phyloP scores from a whole-genome alignment of 2,329 filamentous ascomycete species.

The Fusarium nisikadoi region DNA sequence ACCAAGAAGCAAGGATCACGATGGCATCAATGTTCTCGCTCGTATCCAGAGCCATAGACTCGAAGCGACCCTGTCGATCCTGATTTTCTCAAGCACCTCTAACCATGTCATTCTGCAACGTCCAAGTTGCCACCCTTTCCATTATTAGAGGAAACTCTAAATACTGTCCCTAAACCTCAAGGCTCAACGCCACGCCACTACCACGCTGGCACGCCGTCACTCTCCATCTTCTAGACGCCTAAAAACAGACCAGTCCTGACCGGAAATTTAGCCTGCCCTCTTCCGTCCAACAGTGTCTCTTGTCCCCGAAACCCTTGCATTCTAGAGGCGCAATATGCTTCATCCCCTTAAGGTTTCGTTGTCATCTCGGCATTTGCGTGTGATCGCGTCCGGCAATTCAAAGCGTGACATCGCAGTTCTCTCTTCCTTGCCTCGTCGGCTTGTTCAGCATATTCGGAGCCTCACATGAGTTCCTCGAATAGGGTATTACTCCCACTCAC shows the following conservation, averaged over 20 bases:
- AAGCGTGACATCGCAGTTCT: not conserved
- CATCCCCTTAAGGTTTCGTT: slow-evolving; percentile 1
- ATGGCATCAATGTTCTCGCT: slow-evolving; percentile 12
- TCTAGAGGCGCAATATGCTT: slow-evolving; percentile 4
- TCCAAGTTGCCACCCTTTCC: not conserved
- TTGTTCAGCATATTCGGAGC: slow-evolving; percentile 11
- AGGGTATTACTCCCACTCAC: not conserved
- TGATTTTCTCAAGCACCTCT: slow-evolving; percentile 6
- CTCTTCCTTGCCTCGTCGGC: not conserved
- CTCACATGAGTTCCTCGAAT: slow-evolving; percentile 9
- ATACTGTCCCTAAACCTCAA: not conserved
- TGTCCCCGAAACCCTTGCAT: not conserved
- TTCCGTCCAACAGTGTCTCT: not conserved
- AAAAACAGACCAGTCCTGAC: not conserved
- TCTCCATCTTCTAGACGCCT: not conserved
- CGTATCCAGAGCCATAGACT: not conserved
- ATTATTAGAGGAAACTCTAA: slow-evolving; percentile 15
- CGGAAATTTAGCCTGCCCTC: not conserved
- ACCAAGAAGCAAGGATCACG: not conserved
- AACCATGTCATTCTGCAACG: not conserved
- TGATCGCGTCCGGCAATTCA: slow-evolving; percentile 27
- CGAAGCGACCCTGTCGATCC: slow-evolving; percentile 20
- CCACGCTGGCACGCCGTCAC: not conserved
- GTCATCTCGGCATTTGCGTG: slow-evolving; percentile 26
- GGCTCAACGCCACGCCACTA: not conserved